Conservation (phyloP, 2,329 filamentous ascomycete species). For the Aspergillus niger region DNA sequence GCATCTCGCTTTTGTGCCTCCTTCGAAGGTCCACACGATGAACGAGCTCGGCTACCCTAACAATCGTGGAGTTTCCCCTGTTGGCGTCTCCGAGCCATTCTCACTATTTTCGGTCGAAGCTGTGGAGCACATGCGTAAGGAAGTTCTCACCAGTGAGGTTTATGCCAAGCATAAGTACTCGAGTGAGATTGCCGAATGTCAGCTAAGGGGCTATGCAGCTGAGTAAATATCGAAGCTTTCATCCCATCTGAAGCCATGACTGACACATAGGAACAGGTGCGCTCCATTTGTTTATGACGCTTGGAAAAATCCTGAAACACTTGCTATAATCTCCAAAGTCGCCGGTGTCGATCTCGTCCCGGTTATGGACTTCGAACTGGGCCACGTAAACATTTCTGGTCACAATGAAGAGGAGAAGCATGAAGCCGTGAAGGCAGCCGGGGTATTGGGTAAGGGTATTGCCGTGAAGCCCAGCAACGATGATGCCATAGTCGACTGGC, state of each 20-base stretch:
- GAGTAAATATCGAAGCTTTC: conserved; percentile 49
- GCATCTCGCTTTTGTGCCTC: conserved; percentile 58
- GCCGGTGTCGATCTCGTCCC: conserved; percentile 59
- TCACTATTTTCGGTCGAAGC: conserved; percentile 64
- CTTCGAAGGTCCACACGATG: conserved; percentile 60
- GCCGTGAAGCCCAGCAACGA: conserved; percentile 49
- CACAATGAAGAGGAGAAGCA: conserved; percentile 53
- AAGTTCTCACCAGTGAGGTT: conserved; percentile 62
- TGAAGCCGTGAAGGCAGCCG: conserved; percentile 45
- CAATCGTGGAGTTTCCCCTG: conserved; percentile 60
- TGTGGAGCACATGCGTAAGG: conserved; percentile 61
- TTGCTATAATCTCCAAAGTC: conserved; percentile 53
- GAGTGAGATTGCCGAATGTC: conserved; percentile 60
- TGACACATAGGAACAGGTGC: conserved; percentile 44
- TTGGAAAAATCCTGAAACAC: conserved; percentile 58
- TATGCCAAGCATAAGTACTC: conserved; percentile 59
- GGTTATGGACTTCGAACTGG: conserved; percentile 58
- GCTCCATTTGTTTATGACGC: conserved; percentile 66
- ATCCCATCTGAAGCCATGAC: not conserved
- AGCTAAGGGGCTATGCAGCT: conserved; percentile 57
- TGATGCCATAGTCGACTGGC: conserved; percentile 63
- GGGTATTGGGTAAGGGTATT: conserved; percentile 46
- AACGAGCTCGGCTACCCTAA: conserved; percentile 60
- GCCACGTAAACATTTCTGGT: conserved; percentile 57
- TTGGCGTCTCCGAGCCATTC: conserved; percentile 68